A percentile compares a stretch with the other conserved stretches of the same genome.
These are phyloP conservation scores for Pleurotus giganteus DNA, from an alignment of 768 basidiomycete species.

Conservation along the genomic window DNA sequence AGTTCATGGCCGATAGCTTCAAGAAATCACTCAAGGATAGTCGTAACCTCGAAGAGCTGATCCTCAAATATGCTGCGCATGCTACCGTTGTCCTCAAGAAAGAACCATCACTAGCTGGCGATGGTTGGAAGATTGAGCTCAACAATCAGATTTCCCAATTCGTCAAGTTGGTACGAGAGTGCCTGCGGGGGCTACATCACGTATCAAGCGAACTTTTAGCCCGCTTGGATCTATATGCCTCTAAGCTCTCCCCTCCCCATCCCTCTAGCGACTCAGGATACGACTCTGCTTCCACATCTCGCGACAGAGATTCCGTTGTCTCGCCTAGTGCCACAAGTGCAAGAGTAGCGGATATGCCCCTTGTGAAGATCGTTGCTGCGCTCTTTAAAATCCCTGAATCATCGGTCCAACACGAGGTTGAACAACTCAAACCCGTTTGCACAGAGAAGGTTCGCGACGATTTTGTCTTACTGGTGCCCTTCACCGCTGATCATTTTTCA, in stretches of 20 bases:
- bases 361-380: constrained; percentile 65
- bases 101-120: constrained; percentile 77
- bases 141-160: constrained; percentile 92
- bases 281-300: constrained; percentile 58
- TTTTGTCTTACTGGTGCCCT: neutral
- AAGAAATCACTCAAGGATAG: constrained; percentile 92
- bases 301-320: constrained; percentile 52
- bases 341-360: constrained; percentile 71
- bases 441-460: constrained; percentile 64
- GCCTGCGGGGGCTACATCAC: constrained; percentile 66
- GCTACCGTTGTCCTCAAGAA: constrained; percentile 88
- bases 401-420: constrained; percentile 72
- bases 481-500: constrained; percentile 23
- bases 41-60: constrained; percentile 95
- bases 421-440: constrained; percentile 58
- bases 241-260: constrained; percentile 70
- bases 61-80: constrained; percentile 92
- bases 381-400: constrained; percentile 74
- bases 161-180: constrained; percentile 82
- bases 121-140: constrained; percentile 91
- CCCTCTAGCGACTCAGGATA: constrained; percentile 64
- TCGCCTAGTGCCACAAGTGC: constrained; percentile 33
- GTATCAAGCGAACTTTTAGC: constrained; percentile 81
- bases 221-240: constrained; percentile 80
- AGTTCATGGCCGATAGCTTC: constrained; percentile 83